Conservation (phyloP, 768 basidiomycete species). For the Boletellus sp. region DNA sequence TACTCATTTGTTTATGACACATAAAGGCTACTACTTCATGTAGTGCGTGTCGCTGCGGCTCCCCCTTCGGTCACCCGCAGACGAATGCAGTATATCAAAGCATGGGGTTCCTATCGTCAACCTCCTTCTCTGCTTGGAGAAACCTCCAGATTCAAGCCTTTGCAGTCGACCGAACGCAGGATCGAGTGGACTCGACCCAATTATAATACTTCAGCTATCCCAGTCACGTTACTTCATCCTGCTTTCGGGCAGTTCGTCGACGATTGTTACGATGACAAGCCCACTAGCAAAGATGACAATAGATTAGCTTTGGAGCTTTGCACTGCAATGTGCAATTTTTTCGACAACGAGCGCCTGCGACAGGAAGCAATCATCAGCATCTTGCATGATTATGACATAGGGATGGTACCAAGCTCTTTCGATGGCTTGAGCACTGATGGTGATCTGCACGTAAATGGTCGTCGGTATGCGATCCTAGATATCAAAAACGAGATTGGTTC, state of each 20-base stretch:
- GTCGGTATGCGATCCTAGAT: constrained; percentile 19
- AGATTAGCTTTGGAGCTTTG: constrained; percentile 12
- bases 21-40: too few relatives aligned
- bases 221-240: constrained; percentile 3
- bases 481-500: constrained; percentile 1
- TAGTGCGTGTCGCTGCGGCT: too few relatives aligned
- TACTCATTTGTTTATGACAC: too few relatives aligned
- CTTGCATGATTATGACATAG: neutral
- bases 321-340: constrained; percentile 2
- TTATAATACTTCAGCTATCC: neutral
- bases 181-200: neutral
- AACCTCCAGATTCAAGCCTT: neutral
- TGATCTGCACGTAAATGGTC: constrained; percentile 15
- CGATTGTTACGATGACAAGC: neutral
- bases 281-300: constrained; percentile 4
- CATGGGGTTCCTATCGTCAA: too few relatives aligned
- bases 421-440: constrained; percentile 8
- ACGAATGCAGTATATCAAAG: neutral
- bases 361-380: neutral
- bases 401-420: neutral
- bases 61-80: too few relatives aligned
- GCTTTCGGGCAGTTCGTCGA: constrained; percentile 10
- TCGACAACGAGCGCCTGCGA: constrained; percentile 10
- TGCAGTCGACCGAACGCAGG: neutral
- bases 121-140: too few relatives aligned